Conservation (phyloP, 192 early-diverging fungal species). For the Linnemannia schmuckeri region DNA sequence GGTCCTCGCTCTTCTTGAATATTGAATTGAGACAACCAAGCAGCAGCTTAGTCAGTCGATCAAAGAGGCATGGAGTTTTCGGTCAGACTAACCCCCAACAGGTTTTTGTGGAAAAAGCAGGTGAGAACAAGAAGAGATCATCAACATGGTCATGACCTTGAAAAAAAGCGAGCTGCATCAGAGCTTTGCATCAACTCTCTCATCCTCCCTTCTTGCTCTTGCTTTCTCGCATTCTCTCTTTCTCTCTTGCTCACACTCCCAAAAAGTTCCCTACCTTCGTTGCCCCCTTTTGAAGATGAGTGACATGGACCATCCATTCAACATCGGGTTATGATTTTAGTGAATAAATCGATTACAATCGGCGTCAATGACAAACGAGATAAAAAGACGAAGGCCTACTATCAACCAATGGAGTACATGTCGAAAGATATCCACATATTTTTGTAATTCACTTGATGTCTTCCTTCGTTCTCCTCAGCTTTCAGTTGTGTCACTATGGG, state of each 20-base stretch:
- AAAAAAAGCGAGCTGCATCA: background rate
- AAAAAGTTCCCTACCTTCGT: too few species aligned
- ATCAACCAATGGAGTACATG: background rate
- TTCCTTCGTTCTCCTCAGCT: too few species aligned
- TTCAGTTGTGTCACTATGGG: too few species aligned
- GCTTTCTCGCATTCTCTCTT: too few species aligned
- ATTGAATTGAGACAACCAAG: background rate
- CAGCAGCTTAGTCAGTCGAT: background rate
- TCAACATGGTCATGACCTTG: background rate
- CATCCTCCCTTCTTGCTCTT: background rate
- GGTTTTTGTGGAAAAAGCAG: background rate
- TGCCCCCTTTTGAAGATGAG: too few species aligned
- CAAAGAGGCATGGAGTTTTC: background rate
- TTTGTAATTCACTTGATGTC: too few species aligned
- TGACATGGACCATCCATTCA: too few species aligned
- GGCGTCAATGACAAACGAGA: background rate
- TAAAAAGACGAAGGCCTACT: background rate
- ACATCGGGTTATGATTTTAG: too few species aligned
- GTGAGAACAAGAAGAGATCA: background rate
- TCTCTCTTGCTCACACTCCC: background rate
- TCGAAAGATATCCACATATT: background rate
- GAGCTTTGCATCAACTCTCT: background rate
- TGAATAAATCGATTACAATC: background rate
- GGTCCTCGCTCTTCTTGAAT: background rate
- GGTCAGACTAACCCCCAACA: background rate